A percentile compares a stretch with the other conserved stretches of the same genome.
These are phyloP conservation scores for Fallopia convolvulus DNA, from an alignment of 148 eudicot genomes.

Conservation along the genomic window DNA sequence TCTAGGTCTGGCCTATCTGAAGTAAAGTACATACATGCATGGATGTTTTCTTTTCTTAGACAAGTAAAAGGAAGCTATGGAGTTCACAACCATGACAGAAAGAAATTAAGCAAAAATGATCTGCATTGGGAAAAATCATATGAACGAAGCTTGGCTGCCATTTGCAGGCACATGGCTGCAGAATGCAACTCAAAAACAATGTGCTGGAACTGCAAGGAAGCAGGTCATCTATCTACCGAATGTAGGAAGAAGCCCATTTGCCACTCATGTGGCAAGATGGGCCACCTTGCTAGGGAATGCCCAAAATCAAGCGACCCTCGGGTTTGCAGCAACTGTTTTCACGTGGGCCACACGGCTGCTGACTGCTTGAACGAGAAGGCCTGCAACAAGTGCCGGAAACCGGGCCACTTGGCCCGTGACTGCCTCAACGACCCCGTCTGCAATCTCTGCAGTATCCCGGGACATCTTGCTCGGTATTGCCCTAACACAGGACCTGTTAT, in stretches of 20 bases:
- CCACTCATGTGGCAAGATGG: slow-evolving; percentile 39
- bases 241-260: slow-evolving; percentile 36
- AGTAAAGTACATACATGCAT: too few relatives aligned
- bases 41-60: too few relatives aligned
- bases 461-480: slow-evolving; percentile 33
- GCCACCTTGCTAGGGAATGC: slow-evolving; percentile 38
- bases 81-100: neutral
- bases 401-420: slow-evolving; percentile 39
- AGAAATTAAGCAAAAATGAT: neutral
- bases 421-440: slow-evolving; percentile 35
- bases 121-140: neutral
- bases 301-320: slow-evolving; percentile 35
- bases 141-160: neutral
- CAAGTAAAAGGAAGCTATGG: too few relatives aligned
- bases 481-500: slow-evolving; percentile 19
- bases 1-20: neutral
- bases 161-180: slow-evolving; percentile 37
- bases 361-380: slow-evolving; percentile 38
- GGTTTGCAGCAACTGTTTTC: slow-evolving; percentile 38
- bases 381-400: slow-evolving; percentile 39
- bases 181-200: slow-evolving; percentile 37
- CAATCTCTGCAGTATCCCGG: slow-evolving; percentile 24
- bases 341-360: slow-evolving; percentile 24
- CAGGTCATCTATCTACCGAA: slow-evolving; percentile 37
- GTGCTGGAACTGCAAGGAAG: slow-evolving; percentile 46